Base-by-base conservation (phyloP, 2,329 filamentous ascomycete species). In the Beauveria brongniartii region DNA sequence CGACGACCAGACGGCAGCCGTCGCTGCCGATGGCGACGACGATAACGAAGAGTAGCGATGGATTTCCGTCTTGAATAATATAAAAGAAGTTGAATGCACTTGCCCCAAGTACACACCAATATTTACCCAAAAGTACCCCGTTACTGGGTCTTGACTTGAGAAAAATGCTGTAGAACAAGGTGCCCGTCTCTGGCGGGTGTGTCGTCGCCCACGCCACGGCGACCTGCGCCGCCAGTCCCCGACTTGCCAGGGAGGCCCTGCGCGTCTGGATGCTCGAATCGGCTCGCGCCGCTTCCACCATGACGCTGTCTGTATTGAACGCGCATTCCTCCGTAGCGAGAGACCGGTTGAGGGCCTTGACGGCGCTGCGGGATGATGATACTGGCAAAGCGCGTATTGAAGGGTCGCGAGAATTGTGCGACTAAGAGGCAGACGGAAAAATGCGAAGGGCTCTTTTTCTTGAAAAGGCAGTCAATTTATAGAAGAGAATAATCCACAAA, bases 1-100 rank as follows among this genome's bases (percentile, higher is more conserved):
- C 52, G 70, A 69, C 26, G 69, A 67, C 62, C 67, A 70, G 47
- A 67, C 71, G 40, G 40, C 26, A n/a, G 40, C 40, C 24, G 52
- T 44, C n/a, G 52, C 52, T 6, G 57, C 44, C 6, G 44, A 18
- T 37, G 46, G 55, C 28, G 44, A 57, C 10, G 55, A 28, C 34
- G 52, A 55, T 26, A 16, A 50, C 6, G 56, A 30, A 44, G 30
- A 61, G 40, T 50, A 28, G 8, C 1, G 30, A 3, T 28, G 20
- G 2, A 50, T 24, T n/a, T 6, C 22, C 5, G 22, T 24, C 18
- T 20, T 43, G 52, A 24, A 44, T 55, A 55, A 54, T 28, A 18
- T 16, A 55, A 43, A 55, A 43, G 16, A 37, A 54, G 16, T 54
- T 53, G 34, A 28, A 28, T 43, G 37, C 30, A 30, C 22, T 44